A percentile compares a stretch with the other conserved stretches of the same genome.
phyloP scores from a whole-genome alignment of 805 yeast genomes.

The Starmerella davenportii region DNA sequence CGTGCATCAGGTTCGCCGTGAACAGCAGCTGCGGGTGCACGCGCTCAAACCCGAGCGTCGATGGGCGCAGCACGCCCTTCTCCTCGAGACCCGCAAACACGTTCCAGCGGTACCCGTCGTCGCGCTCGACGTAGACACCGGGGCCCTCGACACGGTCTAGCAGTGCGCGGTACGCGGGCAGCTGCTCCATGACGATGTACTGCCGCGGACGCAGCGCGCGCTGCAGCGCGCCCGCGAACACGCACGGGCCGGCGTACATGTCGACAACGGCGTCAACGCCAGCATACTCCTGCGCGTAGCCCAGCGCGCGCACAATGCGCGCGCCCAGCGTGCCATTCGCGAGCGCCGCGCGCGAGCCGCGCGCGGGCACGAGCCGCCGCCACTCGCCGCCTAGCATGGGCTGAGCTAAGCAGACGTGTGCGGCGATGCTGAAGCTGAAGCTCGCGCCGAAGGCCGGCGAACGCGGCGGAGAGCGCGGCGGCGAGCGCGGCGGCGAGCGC shows the following conservation, averaged over 20 bases:
- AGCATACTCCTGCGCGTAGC: constrained; percentile 25
- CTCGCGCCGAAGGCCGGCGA: constrained; percentile 12
- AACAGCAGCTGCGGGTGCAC: constrained; percentile 39
- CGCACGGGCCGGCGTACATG: constrained; percentile 28
- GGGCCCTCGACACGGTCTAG: constrained; percentile 9
- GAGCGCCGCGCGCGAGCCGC: constrained; percentile 2
- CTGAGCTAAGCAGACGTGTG: too few relatives aligned
- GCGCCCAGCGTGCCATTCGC: constrained; percentile 18
- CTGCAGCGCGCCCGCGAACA: constrained; percentile 46
- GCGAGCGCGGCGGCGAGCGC: constrained; percentile 10
- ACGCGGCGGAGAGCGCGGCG: too few relatives aligned
- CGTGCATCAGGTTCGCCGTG: constrained; percentile 39
- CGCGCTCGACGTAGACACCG: constrained; percentile 6
- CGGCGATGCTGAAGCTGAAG: constrained; percentile 18
- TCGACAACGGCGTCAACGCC: constrained; percentile 20
- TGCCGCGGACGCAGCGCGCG: constrained; percentile 40
- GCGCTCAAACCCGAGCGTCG: constrained; percentile 23
- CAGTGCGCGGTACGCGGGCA: constrained; percentile 21
- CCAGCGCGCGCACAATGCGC: constrained; percentile 31
- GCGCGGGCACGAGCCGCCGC: background rate
- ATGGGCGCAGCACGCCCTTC: constrained; percentile 30
- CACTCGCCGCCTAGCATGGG: background rate
- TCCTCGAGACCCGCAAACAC: constrained; percentile 33
- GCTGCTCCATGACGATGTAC: constrained; percentile 45
- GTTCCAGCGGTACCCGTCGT: constrained; percentile 54